Evolutionary conservation across 2,329 filamentous ascomycete species (phyloP).

Genomic region (Fusarium dlaminii): DNA sequence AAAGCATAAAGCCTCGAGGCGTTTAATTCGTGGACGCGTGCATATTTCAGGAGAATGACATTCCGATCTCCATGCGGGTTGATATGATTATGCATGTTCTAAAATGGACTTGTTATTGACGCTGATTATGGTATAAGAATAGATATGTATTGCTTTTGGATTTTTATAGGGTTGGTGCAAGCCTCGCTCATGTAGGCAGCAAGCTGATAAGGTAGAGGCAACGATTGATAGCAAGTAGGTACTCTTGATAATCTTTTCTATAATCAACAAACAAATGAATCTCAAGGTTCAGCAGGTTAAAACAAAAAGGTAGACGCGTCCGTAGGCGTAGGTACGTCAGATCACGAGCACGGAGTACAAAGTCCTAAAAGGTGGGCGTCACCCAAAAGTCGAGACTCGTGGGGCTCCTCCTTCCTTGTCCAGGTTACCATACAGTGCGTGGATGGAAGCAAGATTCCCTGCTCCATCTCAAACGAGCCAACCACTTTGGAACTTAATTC

Average conservation of each 20-base stretch:
- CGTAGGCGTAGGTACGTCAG: conserved; percentile 9
- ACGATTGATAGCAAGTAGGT: not conserved
- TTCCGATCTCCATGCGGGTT: not conserved
- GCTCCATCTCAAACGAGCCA: conserved; percentile 36
- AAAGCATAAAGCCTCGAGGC: conserved; percentile 1
- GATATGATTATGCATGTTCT: conserved; percentile 2
- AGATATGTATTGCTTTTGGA: not conserved
- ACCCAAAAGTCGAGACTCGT: conserved; percentile 18
- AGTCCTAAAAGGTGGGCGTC: conserved; percentile 12
- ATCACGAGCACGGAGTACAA: conserved; percentile 34
- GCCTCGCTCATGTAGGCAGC: not conserved
- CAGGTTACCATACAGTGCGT: conserved; percentile 29
- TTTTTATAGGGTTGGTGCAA: not conserved
- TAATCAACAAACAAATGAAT: not conserved
- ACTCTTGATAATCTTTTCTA: not conserved
- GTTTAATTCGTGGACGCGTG: conserved; percentile 1
- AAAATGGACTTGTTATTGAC: not conserved
- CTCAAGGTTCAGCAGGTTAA: not conserved
- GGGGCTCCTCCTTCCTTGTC: conserved; percentile 31
- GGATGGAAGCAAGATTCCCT: conserved; percentile 7
- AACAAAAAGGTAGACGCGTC: conserved; percentile 13
- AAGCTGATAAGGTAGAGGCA: not conserved
- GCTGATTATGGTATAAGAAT: not conserved
- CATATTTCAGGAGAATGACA: not conserved
- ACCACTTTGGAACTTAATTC: conserved; percentile 27